Conservation (phyloP, 2,329 filamentous ascomycete genomes). For the Sporothrix sp. region DNA sequence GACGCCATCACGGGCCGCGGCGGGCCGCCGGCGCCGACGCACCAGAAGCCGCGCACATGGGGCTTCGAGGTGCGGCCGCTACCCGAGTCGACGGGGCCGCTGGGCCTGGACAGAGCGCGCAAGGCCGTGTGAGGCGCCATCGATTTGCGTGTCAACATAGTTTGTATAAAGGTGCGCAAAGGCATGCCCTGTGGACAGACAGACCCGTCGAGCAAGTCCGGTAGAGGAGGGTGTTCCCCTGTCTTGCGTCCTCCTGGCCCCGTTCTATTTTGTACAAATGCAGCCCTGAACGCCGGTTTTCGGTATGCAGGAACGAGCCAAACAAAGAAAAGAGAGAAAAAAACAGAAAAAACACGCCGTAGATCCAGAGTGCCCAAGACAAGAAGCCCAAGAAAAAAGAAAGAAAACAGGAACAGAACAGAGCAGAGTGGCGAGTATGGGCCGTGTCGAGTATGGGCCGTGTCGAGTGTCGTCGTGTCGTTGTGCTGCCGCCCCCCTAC, state of each 20-base stretch:
- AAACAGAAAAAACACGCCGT: background rate
- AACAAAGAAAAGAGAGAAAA: background rate
- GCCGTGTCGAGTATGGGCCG: background rate
- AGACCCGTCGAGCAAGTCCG: no score
- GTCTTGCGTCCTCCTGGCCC: background rate
- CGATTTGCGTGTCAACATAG: background rate
- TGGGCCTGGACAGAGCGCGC: background rate
- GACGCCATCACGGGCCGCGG: conserved; percentile 1
- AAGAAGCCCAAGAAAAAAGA: background rate
- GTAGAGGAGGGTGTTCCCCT: background rate
- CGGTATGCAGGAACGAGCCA: conserved; percentile 4
- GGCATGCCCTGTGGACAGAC: background rate
- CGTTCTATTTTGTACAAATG: conserved; percentile 1
- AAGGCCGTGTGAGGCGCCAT: background rate
- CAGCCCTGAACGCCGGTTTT: conserved; percentile 9
- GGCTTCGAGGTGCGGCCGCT: conserved; percentile 11
- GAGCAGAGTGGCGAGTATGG: conserved; percentile 8
- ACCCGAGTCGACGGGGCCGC: background rate
- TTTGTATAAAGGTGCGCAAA: background rate
- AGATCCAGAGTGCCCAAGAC: background rate
- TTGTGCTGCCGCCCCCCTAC: background rate
- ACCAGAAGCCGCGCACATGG: conserved; percentile 13
- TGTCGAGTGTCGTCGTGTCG: background rate
- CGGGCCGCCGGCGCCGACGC: background rate
- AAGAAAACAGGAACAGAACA: background rate